Conservation (phyloP, 1,284 basidiomycete species). For the Fomitiporia mediterranea region DNA sequence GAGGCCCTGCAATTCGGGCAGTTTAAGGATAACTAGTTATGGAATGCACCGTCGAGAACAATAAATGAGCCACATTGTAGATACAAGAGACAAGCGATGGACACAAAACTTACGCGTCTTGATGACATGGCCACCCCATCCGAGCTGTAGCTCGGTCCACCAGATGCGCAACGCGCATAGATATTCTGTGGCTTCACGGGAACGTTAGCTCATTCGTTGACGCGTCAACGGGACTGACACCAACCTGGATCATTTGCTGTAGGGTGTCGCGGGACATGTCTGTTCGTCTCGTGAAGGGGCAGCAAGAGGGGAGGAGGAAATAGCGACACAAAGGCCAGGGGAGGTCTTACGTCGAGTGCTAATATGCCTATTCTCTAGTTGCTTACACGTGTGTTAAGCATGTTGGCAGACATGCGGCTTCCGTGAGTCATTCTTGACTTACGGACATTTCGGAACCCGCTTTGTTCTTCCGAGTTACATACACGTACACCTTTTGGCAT, state of each 20-base stretch:
- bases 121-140: conserved; percentile 10
- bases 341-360: background rate
- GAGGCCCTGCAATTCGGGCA: conserved; percentile 20
- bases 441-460: background rate
- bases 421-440: conserved; percentile 13
- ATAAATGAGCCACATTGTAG: background rate
- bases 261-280: conserved; percentile 15
- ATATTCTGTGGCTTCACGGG: conserved; percentile 3
- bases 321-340: conserved; percentile 5
- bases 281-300: background rate
- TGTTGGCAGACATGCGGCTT: conserved; percentile 16
- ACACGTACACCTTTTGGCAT: background rate
- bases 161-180: conserved; percentile 2
- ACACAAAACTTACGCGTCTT: conserved; percentile 16
- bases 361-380: conserved; percentile 4
- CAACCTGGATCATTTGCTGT: conserved; percentile 14
- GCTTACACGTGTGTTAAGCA: conserved; percentile 18
- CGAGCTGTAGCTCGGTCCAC: conserved; percentile 13
- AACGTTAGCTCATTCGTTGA: background rate
- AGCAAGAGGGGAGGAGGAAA: background rate
- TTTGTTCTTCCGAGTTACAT: background rate
- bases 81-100: background rate
- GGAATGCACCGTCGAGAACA: background rate
- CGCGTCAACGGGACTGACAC: background rate
- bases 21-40: conserved; percentile 14